Base-by-base conservation (phyloP, 352 stramenopile species). In the Globisporangium solare region DNA sequence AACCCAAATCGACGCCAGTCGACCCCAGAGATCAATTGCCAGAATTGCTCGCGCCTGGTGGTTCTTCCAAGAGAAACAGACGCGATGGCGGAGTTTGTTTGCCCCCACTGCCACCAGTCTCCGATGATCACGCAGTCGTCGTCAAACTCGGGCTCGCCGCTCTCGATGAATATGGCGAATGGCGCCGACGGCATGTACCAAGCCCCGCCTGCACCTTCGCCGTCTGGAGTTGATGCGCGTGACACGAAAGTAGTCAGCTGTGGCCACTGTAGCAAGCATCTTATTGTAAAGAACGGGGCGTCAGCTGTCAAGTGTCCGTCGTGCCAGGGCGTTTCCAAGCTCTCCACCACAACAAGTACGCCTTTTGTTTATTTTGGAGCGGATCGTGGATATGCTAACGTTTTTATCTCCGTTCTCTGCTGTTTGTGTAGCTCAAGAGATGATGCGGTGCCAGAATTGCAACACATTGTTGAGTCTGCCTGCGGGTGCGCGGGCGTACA, bases 401-500 rank as follows among this genome's bases (percentile, higher is more conserved):
- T 58, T 21, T 45, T 40, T 43, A 48, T 57, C 39, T 64, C 48
- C 37, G 37, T 6, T 20, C 31, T 53, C 14, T 49, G 11, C 17
- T 63, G n/a, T 60, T 27, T 52, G 24, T 27, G 5, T 27, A 92
- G 80, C 83, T 1, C 83, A 92, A 79, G 83, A 92, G 60, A 88
- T 92, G 61, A 92, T 93, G 81, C 80, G 82, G 15, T 95, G 86
- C 66, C 80, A 86, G 51, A 92, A 92, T 53, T 95, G 86, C 68
- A 92, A 79, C 63, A 94, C 86, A 59, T 69, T 94, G 12, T 54
- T 95, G 56, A 92, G 81, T 62, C 66, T 95, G 21, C 86, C 86
- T 0, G 76, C 75, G 3, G 86, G 86, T 32, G 82, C 83, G 57
- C 89, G 75, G 59, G 82, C 83, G 50, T 95, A 95, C 82, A 95